A percentile compares a stretch with the other conserved stretches of the same genome.
These are phyloP conservation scores for Avena atlantica DNA, from an alignment of 176 grass and related monocot genomes.

Conservation along the genomic window DNA sequence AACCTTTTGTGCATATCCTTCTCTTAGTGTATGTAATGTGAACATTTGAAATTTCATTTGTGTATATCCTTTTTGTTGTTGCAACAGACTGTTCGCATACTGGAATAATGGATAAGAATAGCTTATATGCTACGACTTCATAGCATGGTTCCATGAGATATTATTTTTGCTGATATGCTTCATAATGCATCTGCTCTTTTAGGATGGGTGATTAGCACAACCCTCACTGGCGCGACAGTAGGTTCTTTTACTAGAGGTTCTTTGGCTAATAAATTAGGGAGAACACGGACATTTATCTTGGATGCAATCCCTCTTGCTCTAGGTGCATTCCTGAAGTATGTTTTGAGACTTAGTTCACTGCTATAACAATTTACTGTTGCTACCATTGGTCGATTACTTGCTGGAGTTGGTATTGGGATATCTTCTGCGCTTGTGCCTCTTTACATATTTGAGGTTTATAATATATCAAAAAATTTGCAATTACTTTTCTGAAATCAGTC, in stretches of 20 bases:
- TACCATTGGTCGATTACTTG: constrained; percentile 96
- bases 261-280: constrained; percentile 96
- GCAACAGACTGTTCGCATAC: neutral
- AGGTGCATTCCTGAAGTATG: constrained; percentile 87
- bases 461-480: constrained; percentile 33
- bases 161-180: constrained; percentile 33
- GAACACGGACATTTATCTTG: constrained; percentile 90
- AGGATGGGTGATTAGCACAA: constrained; percentile 97
- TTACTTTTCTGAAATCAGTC: constrained; percentile 29
- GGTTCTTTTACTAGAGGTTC: constrained; percentile 93
- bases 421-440: constrained; percentile 95
- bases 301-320: constrained; percentile 84
- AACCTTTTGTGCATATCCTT: neutral
- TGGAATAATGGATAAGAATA: constrained; percentile 9
- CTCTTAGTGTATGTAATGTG: neutral
- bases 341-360: constrained; percentile 20
- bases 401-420: constrained; percentile 94
- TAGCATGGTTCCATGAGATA: constrained; percentile 8
- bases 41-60: neutral
- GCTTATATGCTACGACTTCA: neutral
- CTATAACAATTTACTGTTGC: constrained; percentile 4
- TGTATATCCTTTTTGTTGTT: neutral
- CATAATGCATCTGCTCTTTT: constrained; percentile 24
- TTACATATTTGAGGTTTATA: constrained; percentile 93
- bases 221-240: constrained; percentile 78